Base-by-base conservation (phyloP, 2,329 filamentous ascomycete species). In the Sporothrix phasma region DNA sequence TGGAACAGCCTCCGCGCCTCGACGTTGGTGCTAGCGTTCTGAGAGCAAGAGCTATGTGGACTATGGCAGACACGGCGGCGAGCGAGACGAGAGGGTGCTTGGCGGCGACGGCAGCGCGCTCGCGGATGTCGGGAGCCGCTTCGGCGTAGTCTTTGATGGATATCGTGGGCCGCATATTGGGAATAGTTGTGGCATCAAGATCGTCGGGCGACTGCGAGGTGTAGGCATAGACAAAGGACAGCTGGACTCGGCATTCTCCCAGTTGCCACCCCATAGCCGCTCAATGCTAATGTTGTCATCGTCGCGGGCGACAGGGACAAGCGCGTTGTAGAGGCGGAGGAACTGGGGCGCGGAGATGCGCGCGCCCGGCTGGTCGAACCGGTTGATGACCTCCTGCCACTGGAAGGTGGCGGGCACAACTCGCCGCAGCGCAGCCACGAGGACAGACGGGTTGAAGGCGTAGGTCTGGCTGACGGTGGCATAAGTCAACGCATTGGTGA, bases 221-320 rank as follows among this genome's bases (percentile, higher is more conserved):
- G 73, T 93, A 97, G 19, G 92, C 92, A 67, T 88, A 88, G 62
- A 97, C 84, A 73, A 97, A 97, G n/a, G 92, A 95, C 41, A 99
- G 79, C 68, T 97, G 93, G 94, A 90, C 67, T 96, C 87, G 15
- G 88, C 84, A 69, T 95, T 85, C 67, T 88, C 85, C 93, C 95
- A 99, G 67, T 84, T 80, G 71, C 92, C 92, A 65, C 92, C 92
- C 92, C 94, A 97, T 24, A 99, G 79, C 45, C 82, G 83, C 73
- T 97, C 92, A 51, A 99, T 88, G 72, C 97, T 90, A 69, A 97
- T 86, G 29, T 79, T 78, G 56, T 84, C 78, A 10, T 79, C 75
- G n/a, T 82, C 79, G 62, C 78, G 77, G 2, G 92, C 89, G 63
- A 94, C 79, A 0, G 88, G 86, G 17, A 92, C 77, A 31, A 99